Evolutionary conservation across 2,329 filamentous ascomycete genomes (phyloP), one percentile per base, ranked within the genome.

Genomic region (Peltaster fructicola): DNA sequence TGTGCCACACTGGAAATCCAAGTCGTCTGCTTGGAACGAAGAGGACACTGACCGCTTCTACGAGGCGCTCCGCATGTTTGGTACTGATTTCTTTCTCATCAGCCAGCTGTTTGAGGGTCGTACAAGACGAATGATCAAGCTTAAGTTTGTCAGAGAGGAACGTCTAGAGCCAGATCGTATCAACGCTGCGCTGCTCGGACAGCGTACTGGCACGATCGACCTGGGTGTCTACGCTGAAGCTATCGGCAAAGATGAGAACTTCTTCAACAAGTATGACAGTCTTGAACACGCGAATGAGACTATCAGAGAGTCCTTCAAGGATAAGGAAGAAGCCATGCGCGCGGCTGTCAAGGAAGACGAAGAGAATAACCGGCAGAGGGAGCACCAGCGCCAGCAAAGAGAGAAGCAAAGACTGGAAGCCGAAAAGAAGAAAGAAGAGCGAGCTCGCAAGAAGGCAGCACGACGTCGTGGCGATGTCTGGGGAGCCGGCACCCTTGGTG

Each of bases 121-220:
- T 41, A 75, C 66, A 31, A 64, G 80, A 10, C 65, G 73, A 15
- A 69, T 78, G 46, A 64, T 88, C 52, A 85, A 85, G 54, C 63
- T 74, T 35, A 88, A 88, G 47, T 88, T 80, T 53, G 77, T 73
- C 40, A 71, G 73, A 32, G 80, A 88, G 51, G 79, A 88, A 51
- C 61, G 68, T 16, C 57, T 67, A 26, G 63, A 73, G 34, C 70
- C 75, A 0, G 51, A 55, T 3, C 63, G 66, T 33, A 61, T 90
- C 37, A 69, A 68, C 32, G 59, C 61, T 17, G 68, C 68, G 4
- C 56, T 88, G 28, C 64, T 50, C 21, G 53, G 51, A 10, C 38
- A 44, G 11, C 46, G 49, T 10, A 43, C 48, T 6, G 47, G 50
- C 4, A 39, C 41, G n/a, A 48, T 50, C 45, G 44, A 52, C 25